Evolutionary conservation across 179 eudicot species (phyloP).

Genomic region (Patellifolia procumbens): DNA sequence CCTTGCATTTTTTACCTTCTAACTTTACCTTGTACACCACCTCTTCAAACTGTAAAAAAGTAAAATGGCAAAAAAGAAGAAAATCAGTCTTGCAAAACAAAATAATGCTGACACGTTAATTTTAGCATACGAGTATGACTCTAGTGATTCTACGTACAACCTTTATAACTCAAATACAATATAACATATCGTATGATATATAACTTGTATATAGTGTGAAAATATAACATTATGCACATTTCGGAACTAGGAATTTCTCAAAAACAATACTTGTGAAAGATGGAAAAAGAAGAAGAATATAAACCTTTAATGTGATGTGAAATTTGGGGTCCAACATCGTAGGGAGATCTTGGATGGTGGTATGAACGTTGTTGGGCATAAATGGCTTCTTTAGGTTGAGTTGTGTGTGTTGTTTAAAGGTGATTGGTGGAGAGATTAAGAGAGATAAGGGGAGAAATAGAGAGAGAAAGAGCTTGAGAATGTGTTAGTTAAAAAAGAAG

Average conservation of each 20-base stretch:
- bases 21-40: constrained; percentile 74
- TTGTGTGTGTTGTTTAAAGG: neutral
- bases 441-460: too few species aligned
- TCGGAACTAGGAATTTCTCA: too few species aligned
- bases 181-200: too few species aligned
- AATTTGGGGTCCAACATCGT: constrained; percentile 39
- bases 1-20: constrained; percentile 45
- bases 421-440: constrained; percentile 13
- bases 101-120: too few species aligned
- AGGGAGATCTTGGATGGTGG: constrained; percentile 20
- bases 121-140: too few species aligned
- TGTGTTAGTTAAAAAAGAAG: constrained; percentile 27
- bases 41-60: constrained; percentile 71
- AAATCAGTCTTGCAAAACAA: neutral
- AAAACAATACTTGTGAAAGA: too few species aligned
- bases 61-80: neutral
- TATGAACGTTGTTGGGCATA: constrained; percentile 18
- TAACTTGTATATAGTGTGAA: too few species aligned
- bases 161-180: too few species aligned
- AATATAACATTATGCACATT: too few species aligned
- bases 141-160: too few species aligned
- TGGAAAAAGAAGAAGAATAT: neutral
- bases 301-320: constrained; percentile 40
- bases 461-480: constrained; percentile 16
- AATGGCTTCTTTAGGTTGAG: neutral